A percentile compares a stretch with the other conserved stretches of the same genome.
phyloP scores from a whole-genome alignment of 306 rosid genomes.

The Betula pendula region DNA sequence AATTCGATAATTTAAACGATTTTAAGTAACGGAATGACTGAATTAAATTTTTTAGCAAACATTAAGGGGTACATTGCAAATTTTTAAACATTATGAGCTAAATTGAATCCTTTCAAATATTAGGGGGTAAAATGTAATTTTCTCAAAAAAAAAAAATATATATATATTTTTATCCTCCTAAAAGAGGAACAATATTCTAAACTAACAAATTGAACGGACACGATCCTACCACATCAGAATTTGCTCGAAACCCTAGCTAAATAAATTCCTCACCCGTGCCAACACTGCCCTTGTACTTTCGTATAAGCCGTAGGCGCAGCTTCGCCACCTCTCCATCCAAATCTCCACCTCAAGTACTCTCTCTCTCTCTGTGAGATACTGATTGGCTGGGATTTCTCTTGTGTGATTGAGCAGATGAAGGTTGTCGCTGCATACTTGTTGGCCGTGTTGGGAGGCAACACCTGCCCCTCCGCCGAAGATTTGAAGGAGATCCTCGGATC shows the following conservation, averaged over 20 bases:
- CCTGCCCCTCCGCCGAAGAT: constrained; percentile 48
- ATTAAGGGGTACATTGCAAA: too few species aligned
- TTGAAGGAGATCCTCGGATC: constrained; percentile 54
- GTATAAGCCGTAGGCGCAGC: constrained; percentile 19
- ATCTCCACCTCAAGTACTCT: constrained; percentile 15
- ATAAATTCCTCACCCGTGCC: neutral
- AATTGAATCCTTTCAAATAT: too few species aligned
- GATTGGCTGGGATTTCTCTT: neutral
- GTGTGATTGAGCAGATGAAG: constrained; percentile 60
- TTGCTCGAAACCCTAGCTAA: constrained; percentile 37
- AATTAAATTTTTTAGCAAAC: too few species aligned
- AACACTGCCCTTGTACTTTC: neutral
- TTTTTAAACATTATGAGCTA: too few species aligned
- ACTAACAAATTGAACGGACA: constrained; percentile 11
- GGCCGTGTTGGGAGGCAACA: constrained; percentile 79
- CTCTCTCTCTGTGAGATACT: neutral
- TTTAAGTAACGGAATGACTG: too few species aligned
- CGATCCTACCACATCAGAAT: neutral
- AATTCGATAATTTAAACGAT: too few species aligned
- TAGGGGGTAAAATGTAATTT: too few species aligned
- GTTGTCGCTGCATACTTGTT: constrained; percentile 65
- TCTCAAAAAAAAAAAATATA: too few species aligned
- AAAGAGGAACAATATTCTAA: neutral
- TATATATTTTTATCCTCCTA: too few species aligned
- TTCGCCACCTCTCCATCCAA: neutral